Evolutionary conservation across 2,329 filamentous ascomycete genomes (phyloP), one percentile per base, ranked within the genome.

Genomic region (Canariomyces notabilis): DNA sequence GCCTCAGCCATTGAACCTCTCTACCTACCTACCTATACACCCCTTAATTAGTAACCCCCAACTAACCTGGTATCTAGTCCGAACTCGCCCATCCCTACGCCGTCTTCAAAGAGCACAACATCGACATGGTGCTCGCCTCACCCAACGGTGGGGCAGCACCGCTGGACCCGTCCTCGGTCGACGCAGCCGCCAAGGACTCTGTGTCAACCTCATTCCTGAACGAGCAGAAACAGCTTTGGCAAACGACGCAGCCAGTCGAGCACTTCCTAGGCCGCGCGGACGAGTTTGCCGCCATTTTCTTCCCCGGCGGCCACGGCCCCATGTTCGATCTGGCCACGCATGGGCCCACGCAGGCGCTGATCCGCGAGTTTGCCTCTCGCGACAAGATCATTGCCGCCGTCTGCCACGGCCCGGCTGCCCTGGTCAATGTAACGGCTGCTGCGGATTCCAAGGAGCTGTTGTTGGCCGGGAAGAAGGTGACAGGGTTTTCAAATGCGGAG

Each of bases 261-360:
- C 66, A 76, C 18, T 76, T 83, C 54, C 58, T 76, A 14, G 76
- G 77, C 26, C 74, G 73, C 48, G 72, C 77, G 0, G 64, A 62
- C 47, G 79, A 85, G 51, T 87, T 80, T 57, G 84, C 79, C 54
- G 83, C 80, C 26, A 42, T 79, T 55, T 77, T 77, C 63, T 77
- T 70, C 65, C 75, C 76, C 1, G 77, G 77, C 51, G 77, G 77
- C 42, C 75, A 80, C 67, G 77, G 76, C 48, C 76, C 82, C 57
- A 82, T 87, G 79, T 85, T 76, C 64, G 83, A 87, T 60, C 76
- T 87, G 15, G 74, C 74, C 44, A 67, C 68, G 46, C 76, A 83
- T 59, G 52, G 66, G 16, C 68, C 70, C n/a, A 81, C 76, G 20
- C 75, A 80, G 54, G 67, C 73, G 51, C 66, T 87, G 29, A 79